These are phyloP conservation scores for Hemerocallis citrina DNA, from an alignment of 106 monocot species.

Conservation along the genomic window DNA sequence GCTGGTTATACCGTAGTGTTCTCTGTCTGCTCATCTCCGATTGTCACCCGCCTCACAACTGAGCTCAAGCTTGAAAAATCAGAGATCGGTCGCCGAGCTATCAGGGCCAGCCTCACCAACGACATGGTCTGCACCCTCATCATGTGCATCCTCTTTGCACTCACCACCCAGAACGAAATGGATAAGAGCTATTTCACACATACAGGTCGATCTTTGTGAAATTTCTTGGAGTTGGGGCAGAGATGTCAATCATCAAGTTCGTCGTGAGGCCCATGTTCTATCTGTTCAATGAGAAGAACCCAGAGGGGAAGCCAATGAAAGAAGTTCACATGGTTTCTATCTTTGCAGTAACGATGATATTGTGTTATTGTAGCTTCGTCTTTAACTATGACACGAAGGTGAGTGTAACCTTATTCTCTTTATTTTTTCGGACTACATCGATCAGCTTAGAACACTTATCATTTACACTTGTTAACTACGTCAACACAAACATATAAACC, in stretches of 20 bases:
- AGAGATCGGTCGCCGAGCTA: conserved; percentile 39
- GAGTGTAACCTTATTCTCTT: too few relatives aligned
- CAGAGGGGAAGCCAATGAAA: conserved; percentile 50
- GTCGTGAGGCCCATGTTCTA: conserved; percentile 12
- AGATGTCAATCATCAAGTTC: conserved; percentile 8
- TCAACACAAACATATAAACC: too few relatives aligned
- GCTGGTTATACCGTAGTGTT: conserved; percentile 20
- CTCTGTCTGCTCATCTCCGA: conserved; percentile 45
- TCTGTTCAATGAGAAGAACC: conserved; percentile 38
- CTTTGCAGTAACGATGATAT: neutral
- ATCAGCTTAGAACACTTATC: too few relatives aligned
- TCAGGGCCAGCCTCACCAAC: conserved; percentile 31
- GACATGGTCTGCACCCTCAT: conserved; percentile 48
- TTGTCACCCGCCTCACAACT: conserved; percentile 53
- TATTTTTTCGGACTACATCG: too few relatives aligned
- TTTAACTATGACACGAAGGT: conserved; percentile 27
- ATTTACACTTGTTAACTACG: too few relatives aligned
- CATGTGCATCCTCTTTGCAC: conserved; percentile 5
- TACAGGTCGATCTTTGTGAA: neutral
- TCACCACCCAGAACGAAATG: too few relatives aligned
- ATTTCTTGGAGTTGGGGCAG: neutral
- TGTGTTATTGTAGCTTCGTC: conserved; percentile 2
- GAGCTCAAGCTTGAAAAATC: conserved; percentile 69
- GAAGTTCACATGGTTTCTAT: conserved; percentile 31
- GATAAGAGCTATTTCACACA: too few relatives aligned